These are phyloP conservation scores for Ustulina deusta DNA, from an alignment of 2,329 filamentous ascomycete genomes.

Conservation along the genomic window DNA sequence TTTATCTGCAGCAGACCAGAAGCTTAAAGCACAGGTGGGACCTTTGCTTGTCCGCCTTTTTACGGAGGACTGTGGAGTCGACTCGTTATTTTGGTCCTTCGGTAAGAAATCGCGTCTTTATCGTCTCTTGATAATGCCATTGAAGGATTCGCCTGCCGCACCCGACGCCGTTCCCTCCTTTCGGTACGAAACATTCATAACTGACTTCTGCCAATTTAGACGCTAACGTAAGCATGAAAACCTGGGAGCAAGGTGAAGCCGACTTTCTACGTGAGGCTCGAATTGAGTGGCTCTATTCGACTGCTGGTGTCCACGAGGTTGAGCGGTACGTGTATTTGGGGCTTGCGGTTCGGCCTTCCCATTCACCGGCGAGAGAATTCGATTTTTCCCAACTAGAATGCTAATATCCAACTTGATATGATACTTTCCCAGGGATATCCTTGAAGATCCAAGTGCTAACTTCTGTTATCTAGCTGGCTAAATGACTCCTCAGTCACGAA, in stretches of 20 bases:
- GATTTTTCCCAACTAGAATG: no score
- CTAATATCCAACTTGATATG: not conserved
- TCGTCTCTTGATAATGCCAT: not conserved
- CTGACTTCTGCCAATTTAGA: constrained; percentile 29
- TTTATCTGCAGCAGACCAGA: constrained; percentile 46
- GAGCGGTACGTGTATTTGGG: constrained; percentile 36
- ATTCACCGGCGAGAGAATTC: not conserved
- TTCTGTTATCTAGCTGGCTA: constrained; percentile 42
- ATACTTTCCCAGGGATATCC: not conserved
- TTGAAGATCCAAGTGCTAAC: constrained; percentile 6
- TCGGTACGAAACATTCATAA: not conserved
- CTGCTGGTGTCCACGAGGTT: constrained; percentile 44
- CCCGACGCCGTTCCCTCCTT: no score
- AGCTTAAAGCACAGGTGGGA: constrained; percentile 48
- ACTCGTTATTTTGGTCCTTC: constrained; percentile 50
- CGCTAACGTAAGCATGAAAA: constrained; percentile 44
- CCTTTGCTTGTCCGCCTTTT: constrained; percentile 49
- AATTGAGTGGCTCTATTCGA: constrained; percentile 49
- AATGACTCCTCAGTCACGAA: constrained; percentile 47
- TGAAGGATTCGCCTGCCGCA: not conserved
- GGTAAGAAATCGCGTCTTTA: constrained; percentile 24
- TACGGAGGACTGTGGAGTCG: constrained; percentile 47
- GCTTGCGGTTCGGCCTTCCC: not conserved
- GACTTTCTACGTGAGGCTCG: constrained; percentile 40
- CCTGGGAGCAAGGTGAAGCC: constrained; percentile 47